Base-by-base conservation (phyloP, 2,329 filamentous ascomycete species). In the Helicocarpus griseus region DNA sequence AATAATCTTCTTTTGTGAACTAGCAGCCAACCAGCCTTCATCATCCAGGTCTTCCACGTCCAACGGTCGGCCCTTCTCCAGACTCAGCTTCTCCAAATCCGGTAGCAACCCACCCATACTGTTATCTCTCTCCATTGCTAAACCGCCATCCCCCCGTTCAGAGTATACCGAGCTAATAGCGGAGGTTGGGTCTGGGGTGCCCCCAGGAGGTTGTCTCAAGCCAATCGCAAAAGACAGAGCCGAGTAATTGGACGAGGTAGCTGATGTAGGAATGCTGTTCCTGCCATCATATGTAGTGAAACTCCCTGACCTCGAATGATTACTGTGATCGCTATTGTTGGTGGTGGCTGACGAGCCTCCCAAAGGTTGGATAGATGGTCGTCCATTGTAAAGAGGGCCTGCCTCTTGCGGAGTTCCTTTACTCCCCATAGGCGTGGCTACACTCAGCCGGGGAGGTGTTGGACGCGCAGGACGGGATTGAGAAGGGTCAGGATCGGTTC, bases 11-110 rank as follows among this genome's bases (percentile, higher is more conserved):
- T 87, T 86, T 65, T 95, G 88, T 67, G 87, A 80, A 64, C 89
- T 95, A 9, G 91, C 93, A 48, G 94, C 90, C 65, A 87, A 83
- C 93, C 93, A 98, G 19, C 89, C 89, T 56, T 95, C 87, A 62
- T 96, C 90, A 64, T 97, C 91, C 46, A 98, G 73, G 59, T 97
- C 91, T 61, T 96, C 91, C 3, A 95, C 91, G 67, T 98, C 93
- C 36, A 91, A 73, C 22, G 84, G 86, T 57, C 87, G 79, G 33
- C 89, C 89, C 68, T 85, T 89, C 59, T 95, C 89, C 43, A 93
- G 67, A 47, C 81, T 86, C 61, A 95, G 70, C 67, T 90, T 84
- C 58, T 94, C 89, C 53, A 96, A 82, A 60, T 84, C 81, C 2
- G 81, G 83, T 54, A 90, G 82, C 54, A 90, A 73, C 3, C 84